phyloP scores from a whole-genome alignment of 1,284 basidiomycete species.

The Jaminaea rosea region DNA sequence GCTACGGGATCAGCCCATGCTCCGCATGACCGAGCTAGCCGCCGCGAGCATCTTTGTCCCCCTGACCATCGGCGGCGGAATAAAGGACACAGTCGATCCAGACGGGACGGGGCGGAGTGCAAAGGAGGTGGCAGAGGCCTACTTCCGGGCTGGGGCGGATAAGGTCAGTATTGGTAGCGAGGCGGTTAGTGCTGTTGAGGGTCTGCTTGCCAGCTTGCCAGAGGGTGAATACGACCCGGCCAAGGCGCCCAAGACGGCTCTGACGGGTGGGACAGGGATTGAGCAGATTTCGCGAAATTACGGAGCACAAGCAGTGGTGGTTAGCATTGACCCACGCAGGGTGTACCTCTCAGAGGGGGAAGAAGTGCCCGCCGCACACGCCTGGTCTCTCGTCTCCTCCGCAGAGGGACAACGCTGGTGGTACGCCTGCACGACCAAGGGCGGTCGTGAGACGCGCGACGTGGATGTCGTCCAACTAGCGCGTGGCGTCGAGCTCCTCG shows the following conservation, averaged over 20 bases:
- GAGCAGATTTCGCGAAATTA: slow-evolving; percentile 85
- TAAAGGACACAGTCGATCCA: slow-evolving; percentile 90
- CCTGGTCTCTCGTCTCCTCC: slow-evolving; percentile 49
- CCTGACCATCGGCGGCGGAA: slow-evolving; percentile 96
- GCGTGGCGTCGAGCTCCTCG: slow-evolving; percentile 73
- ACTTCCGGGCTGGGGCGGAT: slow-evolving; percentile 96
- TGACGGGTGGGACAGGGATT: slow-evolving; percentile 61
- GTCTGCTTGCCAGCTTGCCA: slow-evolving; percentile 50
- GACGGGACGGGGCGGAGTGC: slow-evolving; percentile 80
- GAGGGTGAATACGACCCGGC: slow-evolving; percentile 51
- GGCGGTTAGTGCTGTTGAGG: slow-evolving; percentile 87
- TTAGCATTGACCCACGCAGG: slow-evolving; percentile 87
- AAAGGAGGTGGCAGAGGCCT: slow-evolving; percentile 86
- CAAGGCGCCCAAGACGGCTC: slow-evolving; percentile 34
- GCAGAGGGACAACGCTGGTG: slow-evolving; percentile 67
- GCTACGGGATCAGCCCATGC: slow-evolving; percentile 92
- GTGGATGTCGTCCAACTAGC: slow-evolving; percentile 90
- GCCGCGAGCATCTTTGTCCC: slow-evolving; percentile 90
- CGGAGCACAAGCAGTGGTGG: slow-evolving; percentile 94
- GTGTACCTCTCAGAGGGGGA: slow-evolving; percentile 65
- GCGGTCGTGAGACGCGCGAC: slow-evolving; percentile 76
- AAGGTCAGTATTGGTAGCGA: slow-evolving; percentile 93
- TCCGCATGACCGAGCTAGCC: slow-evolving; percentile 80
- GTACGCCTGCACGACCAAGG: slow-evolving; percentile 96
- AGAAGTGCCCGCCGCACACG: slow-evolving; percentile 50